phyloP scores from a whole-genome alignment of 495 filamentous ascomycete species.

The Penicillium pancosmium region DNA sequence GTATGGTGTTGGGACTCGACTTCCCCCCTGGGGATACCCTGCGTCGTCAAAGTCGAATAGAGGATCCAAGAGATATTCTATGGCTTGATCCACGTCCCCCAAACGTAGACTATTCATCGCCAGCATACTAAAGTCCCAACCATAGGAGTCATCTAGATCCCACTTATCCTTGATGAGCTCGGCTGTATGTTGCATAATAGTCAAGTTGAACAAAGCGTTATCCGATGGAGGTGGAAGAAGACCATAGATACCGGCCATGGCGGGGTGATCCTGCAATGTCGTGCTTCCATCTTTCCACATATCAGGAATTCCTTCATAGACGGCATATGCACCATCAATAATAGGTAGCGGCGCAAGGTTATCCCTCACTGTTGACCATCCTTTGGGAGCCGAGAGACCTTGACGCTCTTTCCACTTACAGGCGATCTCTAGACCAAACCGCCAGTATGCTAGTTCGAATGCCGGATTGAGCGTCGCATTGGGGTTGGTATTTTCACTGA shows the following conservation, averaged over 20 bases:
- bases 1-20: slow-evolving; percentile 57
- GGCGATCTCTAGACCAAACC: slow-evolving; percentile 18
- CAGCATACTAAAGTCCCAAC: slow-evolving; percentile 23
- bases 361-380: slow-evolving; percentile 17
- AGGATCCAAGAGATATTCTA: slow-evolving; percentile 14
- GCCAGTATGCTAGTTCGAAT: slow-evolving; percentile 24
- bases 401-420: slow-evolving; percentile 19
- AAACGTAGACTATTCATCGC: slow-evolving; percentile 19
- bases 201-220: slow-evolving; percentile 3
- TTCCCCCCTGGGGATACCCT: slow-evolving; percentile 50
- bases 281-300: slow-evolving; percentile 19
- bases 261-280: slow-evolving; percentile 18
- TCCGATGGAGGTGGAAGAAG: slow-evolving; percentile 15
- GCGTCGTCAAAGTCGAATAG: slow-evolving; percentile 21
- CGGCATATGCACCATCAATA: slow-evolving; percentile 18
- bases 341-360: slow-evolving; percentile 21
- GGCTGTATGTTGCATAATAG: slow-evolving; percentile 11
- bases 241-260: slow-evolving; percentile 16
- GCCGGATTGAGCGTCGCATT: slow-evolving; percentile 21
- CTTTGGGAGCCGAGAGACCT: slow-evolving; percentile 1
- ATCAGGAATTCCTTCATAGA: slow-evolving; percentile 21
- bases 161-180: slow-evolving; percentile 12
- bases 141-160: slow-evolving; percentile 18
- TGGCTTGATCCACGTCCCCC: slow-evolving; percentile 11
- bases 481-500: slow-evolving; percentile 22